phyloP scores from a whole-genome alignment of 2,329 filamentous ascomycete species.

The Biscogniauxia mediterranea region DNA sequence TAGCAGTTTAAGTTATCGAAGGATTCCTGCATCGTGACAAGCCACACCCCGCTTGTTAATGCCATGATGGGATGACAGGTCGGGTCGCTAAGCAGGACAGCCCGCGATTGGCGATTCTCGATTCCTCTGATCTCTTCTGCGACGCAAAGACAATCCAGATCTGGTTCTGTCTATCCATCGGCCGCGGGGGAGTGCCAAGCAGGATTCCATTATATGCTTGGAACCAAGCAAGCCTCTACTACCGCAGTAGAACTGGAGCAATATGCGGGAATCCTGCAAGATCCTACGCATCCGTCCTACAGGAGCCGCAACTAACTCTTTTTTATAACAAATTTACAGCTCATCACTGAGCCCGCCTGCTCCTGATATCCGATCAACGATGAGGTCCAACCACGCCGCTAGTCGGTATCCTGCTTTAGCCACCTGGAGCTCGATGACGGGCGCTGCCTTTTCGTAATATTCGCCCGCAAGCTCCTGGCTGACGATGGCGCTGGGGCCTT shows the following conservation, averaged over 20 bases:
- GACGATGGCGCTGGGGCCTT: conserved; percentile 56
- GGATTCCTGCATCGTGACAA: background rate
- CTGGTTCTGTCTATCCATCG: background rate
- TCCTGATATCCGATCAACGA: conserved; percentile 42
- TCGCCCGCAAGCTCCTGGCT: conserved; percentile 60
- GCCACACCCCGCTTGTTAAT: background rate
- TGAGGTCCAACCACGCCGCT: conserved; percentile 64
- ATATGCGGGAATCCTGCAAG: background rate
- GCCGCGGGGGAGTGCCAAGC: background rate
- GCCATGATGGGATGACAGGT: background rate
- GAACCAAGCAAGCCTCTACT: too few species aligned
- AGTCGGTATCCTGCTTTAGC: conserved; percentile 68
- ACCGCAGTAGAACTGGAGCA: too few species aligned
- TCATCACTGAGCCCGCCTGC: conserved; percentile 24
- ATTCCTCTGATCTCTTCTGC: background rate
- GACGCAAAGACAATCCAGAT: background rate
- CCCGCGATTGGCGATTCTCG: background rate
- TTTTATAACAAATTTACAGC: conserved; percentile 29
- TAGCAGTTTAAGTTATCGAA: background rate
- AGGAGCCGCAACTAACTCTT: background rate
- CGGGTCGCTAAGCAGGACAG: background rate
- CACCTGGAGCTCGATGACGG: conserved; percentile 63
- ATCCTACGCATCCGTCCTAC: background rate
- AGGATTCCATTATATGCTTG: too few species aligned
- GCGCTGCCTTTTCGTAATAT: conserved; percentile 64